These are phyloP conservation scores for Panicum virgatum DNA, from an alignment of 202 grass and related monocot species.

Conservation along the genomic window DNA sequence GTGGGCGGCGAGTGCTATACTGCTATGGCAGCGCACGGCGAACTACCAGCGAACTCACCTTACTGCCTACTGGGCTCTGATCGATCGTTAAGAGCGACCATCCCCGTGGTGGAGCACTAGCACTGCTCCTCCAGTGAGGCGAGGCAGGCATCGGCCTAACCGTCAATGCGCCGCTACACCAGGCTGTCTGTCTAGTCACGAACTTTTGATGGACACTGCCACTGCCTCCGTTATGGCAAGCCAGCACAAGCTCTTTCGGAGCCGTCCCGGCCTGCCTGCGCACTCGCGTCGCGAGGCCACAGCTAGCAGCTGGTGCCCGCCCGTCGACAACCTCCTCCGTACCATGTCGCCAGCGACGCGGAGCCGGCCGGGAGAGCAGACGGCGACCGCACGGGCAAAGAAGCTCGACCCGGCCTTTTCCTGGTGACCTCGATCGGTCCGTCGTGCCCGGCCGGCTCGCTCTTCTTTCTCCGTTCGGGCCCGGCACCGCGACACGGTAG, in stretches of 20 bases:
- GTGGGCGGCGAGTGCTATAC: background rate
- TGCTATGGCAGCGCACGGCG: background rate
- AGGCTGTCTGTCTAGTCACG: background rate
- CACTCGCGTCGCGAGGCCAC: background rate
- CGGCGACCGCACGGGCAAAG: background rate
- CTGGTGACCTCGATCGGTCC: too few species aligned
- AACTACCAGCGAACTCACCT: background rate
- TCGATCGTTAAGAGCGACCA: background rate
- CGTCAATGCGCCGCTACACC: background rate
- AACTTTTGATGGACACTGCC: background rate
- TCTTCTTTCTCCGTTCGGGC: slow-evolving; percentile 32
- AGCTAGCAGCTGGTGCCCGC: background rate
- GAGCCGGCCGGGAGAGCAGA: background rate
- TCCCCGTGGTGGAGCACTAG: background rate
- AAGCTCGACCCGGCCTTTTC: background rate
- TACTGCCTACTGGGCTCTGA: too few species aligned
- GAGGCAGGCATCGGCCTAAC: background rate
- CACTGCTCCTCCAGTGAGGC: background rate
- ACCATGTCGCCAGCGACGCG: background rate
- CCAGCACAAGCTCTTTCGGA: background rate
- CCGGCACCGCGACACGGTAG: background rate
- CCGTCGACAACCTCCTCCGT: background rate
- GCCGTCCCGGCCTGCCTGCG: background rate
- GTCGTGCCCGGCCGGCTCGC: background rate
- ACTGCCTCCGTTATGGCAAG: background rate